These are phyloP conservation scores for Coemansia sp. DNA, from an alignment of 192 early-diverging fungal genomes.

Conservation along the genomic window DNA sequence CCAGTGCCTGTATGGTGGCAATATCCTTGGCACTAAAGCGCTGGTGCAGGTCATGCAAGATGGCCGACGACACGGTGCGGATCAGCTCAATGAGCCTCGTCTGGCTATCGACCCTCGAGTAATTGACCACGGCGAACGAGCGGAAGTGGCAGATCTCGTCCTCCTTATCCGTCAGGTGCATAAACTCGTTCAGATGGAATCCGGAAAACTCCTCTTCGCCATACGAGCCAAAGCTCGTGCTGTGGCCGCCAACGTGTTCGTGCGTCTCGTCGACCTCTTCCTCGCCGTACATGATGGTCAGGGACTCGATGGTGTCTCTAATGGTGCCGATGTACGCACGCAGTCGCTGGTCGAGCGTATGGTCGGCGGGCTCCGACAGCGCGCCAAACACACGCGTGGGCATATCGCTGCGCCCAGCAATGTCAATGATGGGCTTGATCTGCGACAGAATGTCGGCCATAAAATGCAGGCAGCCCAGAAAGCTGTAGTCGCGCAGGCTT, in stretches of 20 bases:
- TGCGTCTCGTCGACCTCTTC: constrained; percentile 15
- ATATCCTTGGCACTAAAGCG: constrained; percentile 30
- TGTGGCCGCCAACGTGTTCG: background rate
- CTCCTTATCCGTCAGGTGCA: constrained; percentile 37
- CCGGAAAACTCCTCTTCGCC: constrained; percentile 37
- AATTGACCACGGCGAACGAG: constrained; percentile 29
- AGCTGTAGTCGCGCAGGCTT: constrained; percentile 42
- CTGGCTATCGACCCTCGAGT: constrained; percentile 23
- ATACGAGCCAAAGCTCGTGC: background rate
- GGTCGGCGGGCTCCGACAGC: constrained; percentile 14
- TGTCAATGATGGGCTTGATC: constrained; percentile 43
- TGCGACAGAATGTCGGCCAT: constrained; percentile 42
- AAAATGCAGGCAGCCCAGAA: constrained; percentile 49
- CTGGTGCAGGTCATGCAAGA: constrained; percentile 38
- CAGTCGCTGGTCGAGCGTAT: constrained; percentile 39
- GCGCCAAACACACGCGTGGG: constrained; percentile 25
- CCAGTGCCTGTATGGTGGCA: constrained; percentile 28
- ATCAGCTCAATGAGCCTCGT: constrained; percentile 37
- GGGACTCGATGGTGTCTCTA: constrained; percentile 40
- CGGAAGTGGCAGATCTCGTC: constrained; percentile 26
- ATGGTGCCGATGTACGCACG: constrained; percentile 36
- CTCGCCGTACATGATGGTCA: constrained; percentile 49
- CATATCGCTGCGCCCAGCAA: constrained; percentile 24
- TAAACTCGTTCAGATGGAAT: constrained; percentile 49
- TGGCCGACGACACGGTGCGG: constrained; percentile 38